Evolutionary conservation across 441 rosid genomes (phyloP), one percentile per base, ranked within the genome.

Genomic region (Cnidoscolus chayamansa): DNA sequence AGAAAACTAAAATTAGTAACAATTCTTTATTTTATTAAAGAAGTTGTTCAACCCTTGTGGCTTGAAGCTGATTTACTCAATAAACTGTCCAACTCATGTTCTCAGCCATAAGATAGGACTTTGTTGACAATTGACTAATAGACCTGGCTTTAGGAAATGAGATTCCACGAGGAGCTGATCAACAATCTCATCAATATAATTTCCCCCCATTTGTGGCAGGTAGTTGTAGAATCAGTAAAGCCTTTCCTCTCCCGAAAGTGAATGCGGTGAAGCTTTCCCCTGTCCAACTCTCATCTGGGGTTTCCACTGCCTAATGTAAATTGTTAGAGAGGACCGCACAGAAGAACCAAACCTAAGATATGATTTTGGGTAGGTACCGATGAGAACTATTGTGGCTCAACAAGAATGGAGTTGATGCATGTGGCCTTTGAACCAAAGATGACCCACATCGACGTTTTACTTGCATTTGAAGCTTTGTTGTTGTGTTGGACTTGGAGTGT

Each of bases 161-260:
- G 72, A 48, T 35, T 35, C 3, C 37, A 35, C 37, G 37, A 35
- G 37, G 37, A 43, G 15, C 20, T 20, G 20, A 31, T 67, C 49
- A 35, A 40, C 45, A 40, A 40, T 40, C 45, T 40, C 45, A 40
- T 40, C 45, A 40, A 40, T 3, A 5, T 3, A 40, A 3, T 40
- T 40, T 57, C 2, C 53, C 10, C 50, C 40, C 54, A 48, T 72
- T 40, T 43, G 16, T 75, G 73, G 43, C 82, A 88, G 93, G 88
- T 90, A 37, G 89, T 88, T 40, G 89, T 90, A 37, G 93, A 90
- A 83, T 87, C 93, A 48, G 67, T 88, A 43, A 87, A 87, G 79
- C 86, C 92, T 65, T 84, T 84, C 57, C 82, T 90, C 35, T 77
- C 86, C 19, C 87, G 70, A 81, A 80, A 68, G 47, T 87, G 84